Evolutionary conservation across 2,329 filamentous ascomycete genomes (phyloP).

Genomic region (Aspergillus caelatus): DNA sequence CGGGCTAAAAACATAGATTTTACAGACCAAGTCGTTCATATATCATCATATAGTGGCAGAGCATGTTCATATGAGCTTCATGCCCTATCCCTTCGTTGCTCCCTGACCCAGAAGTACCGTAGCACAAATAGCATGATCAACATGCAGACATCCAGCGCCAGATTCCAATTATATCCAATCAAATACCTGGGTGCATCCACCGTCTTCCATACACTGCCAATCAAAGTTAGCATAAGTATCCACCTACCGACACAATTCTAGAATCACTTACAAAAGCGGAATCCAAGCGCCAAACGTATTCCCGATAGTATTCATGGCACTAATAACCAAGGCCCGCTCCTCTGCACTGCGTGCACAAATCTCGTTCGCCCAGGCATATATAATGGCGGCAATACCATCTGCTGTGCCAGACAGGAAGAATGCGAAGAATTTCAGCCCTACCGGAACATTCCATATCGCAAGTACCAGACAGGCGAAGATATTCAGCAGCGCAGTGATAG

Average conservation of each 20-base stretch:
- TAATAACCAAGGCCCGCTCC: slow-evolving; percentile 27
- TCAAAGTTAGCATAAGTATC: neutral
- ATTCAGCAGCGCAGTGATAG: neutral
- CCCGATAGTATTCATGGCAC: slow-evolving; percentile 35
- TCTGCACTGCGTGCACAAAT: slow-evolving; percentile 37
- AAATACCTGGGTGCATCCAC: slow-evolving; percentile 32
- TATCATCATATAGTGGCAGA: neutral
- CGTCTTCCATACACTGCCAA: slow-evolving; percentile 29
- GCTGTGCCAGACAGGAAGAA: slow-evolving; percentile 23
- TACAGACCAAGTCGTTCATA: neutral
- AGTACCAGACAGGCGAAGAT: slow-evolving; percentile 1
- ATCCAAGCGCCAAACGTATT: slow-evolving; percentile 34
- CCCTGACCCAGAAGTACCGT: slow-evolving; percentile 21
- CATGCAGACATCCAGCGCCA: slow-evolving; percentile 33
- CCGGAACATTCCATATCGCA: slow-evolving; percentile 2
- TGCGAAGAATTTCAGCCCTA: slow-evolving; percentile 6
- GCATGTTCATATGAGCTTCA: neutral
- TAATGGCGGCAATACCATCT: slow-evolving; percentile 26
- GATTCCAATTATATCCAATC: slow-evolving; percentile 33
- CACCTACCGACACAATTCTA: neutral
- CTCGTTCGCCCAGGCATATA: slow-evolving; percentile 29
- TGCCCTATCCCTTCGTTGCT: slow-evolving; percentile 12
- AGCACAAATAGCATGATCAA: slow-evolving; percentile 24
- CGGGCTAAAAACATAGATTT: neutral
- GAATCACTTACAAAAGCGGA: slow-evolving; percentile 25